A percentile compares a stretch with the other conserved stretches of the same genome.
Evolutionary conservation across 2,329 filamentous ascomycete genomes (phyloP).

Genomic region (Fusarium tricinctum): DNA sequence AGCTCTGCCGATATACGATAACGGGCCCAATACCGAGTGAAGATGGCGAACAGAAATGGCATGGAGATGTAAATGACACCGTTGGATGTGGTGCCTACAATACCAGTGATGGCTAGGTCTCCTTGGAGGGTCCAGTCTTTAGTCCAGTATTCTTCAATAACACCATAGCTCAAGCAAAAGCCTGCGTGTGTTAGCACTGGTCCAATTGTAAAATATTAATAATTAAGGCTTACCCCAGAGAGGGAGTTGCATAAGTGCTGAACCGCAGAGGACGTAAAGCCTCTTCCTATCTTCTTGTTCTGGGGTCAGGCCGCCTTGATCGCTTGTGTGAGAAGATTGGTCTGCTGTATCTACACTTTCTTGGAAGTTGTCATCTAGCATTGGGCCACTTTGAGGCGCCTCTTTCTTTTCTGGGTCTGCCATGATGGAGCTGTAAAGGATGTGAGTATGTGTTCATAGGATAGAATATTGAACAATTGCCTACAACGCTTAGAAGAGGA

Average conservation of each 20-base stretch:
- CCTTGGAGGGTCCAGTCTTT: conserved; percentile 1
- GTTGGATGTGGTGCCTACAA: conserved; percentile 5
- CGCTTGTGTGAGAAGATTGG: neutral
- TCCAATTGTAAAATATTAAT: neutral
- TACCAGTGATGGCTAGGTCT: conserved; percentile 1
- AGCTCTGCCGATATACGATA: conserved; percentile 2
- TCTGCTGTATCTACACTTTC: neutral
- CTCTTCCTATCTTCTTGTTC: neutral
- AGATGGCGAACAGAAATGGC: conserved; percentile 8
- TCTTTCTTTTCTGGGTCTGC: neutral
- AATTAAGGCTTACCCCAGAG: neutral
- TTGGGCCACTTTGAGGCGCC: neutral
- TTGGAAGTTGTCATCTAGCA: neutral
- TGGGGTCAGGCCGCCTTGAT: neutral
- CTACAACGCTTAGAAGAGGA: no score
- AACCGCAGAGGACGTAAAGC: neutral
- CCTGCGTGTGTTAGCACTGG: neutral
- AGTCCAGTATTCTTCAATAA: conserved; percentile 11
- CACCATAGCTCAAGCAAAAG: conserved; percentile 4
- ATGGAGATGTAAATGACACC: conserved; percentile 14
- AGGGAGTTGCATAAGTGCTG: conserved; percentile 7
- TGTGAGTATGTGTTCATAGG: no score
- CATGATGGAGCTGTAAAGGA: neutral
- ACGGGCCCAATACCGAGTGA: conserved; percentile 6
- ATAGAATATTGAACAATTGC: no score